A percentile compares a stretch with the other conserved stretches of the same genome.
These are phyloP conservation scores for Leersia perrieri DNA, from an alignment of 176 grass and related monocot species.

Conservation along the genomic window DNA sequence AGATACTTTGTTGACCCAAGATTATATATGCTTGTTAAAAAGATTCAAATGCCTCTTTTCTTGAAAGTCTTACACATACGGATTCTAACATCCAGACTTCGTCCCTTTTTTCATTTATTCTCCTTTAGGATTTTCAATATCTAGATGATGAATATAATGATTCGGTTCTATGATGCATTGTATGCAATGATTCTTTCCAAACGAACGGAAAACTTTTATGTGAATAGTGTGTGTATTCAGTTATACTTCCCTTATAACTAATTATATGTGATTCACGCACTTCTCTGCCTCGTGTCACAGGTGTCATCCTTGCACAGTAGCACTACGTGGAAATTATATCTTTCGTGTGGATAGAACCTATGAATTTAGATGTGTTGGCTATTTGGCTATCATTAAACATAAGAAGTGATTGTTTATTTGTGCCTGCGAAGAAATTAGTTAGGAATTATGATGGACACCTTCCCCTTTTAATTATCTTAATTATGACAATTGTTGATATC, in stretches of 20 bases:
- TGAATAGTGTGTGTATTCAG: neutral
- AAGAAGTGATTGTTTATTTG: neutral
- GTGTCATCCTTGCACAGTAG: no score
- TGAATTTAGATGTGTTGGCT: neutral
- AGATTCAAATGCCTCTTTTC: neutral
- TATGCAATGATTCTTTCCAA: neutral
- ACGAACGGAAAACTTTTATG: neutral
- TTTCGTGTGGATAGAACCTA: neutral
- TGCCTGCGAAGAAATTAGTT: neutral
- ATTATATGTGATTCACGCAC: no score
- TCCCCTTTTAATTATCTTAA: no score
- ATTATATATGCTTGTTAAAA: neutral
- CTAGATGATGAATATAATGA: neutral
- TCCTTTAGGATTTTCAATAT: neutral
- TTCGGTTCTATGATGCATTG: neutral
- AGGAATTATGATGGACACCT: neutral
- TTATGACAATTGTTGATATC: neutral
- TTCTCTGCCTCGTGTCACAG: no score
- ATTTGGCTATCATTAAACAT: neutral
- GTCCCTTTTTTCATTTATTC: neutral
- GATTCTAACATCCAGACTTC: neutral
- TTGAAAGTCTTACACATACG: neutral
- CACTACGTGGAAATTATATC: no score
- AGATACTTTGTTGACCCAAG: neutral
- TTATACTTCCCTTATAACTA: neutral